Evolutionary conservation across 257 asterid genomes (phyloP).

Genomic region (Ajuga chamaepitys): DNA sequence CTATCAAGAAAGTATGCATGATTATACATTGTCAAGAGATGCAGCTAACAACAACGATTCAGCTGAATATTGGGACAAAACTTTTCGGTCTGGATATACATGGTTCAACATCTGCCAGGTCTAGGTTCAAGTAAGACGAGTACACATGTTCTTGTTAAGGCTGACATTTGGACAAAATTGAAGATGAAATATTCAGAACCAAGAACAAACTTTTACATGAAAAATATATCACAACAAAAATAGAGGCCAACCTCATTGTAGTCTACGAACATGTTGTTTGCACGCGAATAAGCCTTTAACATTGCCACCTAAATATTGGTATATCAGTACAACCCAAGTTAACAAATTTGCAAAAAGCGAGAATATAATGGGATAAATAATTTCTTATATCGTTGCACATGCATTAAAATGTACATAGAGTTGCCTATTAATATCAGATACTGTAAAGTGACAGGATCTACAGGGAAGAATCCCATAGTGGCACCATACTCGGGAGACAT

Average conservation of each 20-base stretch:
- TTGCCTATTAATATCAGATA: conserved; percentile 72
- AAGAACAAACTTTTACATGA: neutral
- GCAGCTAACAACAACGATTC: no score
- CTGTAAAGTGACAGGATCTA: conserved; percentile 78
- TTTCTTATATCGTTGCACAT: no score
- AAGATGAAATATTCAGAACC: neutral
- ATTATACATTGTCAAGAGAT: neutral
- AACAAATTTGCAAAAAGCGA: neutral
- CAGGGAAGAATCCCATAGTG: conserved; percentile 98
- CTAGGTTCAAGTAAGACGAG: conserved; percentile 66
- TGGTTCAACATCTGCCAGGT: conserved; percentile 70
- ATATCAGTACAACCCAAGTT: no score
- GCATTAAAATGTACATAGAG: neutral
- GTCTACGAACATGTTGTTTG: conserved; percentile 81
- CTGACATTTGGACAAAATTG: no score
- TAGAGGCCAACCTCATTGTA: conserved; percentile 52
- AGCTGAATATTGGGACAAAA: no score
- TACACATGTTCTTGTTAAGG: conserved; percentile 76
- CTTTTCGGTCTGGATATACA: conserved; percentile 94
- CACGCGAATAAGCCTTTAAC: conserved; percentile 80
- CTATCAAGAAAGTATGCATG: conserved; percentile 21
- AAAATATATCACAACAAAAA: neutral
- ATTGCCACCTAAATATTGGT: conserved; percentile 75
- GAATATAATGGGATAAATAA: neutral
- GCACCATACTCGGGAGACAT: conserved; percentile 99